Percentiles rank a stretch among this genome's conserved stretches.
phyloP scores from a whole-genome alignment of 345 rosid species.

The Eucalyptus polybractea region DNA sequence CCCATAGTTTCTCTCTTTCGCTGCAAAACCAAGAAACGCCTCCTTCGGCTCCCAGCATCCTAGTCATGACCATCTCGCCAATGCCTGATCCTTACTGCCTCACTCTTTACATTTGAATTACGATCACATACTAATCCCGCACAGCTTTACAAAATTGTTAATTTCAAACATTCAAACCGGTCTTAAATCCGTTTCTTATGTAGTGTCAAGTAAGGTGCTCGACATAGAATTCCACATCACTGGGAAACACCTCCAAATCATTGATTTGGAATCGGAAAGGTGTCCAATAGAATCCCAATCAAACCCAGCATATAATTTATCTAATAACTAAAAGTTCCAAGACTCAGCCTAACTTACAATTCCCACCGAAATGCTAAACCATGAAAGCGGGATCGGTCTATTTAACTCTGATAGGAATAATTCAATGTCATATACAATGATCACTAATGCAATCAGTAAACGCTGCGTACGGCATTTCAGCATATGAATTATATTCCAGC shows the following conservation, averaged over 20 bases:
- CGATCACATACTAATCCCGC: not conserved
- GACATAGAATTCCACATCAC: not conserved
- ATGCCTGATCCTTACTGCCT: not conserved
- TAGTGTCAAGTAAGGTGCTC: not conserved
- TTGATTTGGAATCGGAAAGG: not conserved
- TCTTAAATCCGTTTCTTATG: not conserved
- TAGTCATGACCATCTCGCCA: not conserved
- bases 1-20: not conserved
- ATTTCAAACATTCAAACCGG: not conserved
- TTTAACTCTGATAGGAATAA: not conserved
- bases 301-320: too few species aligned
- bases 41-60: not conserved
- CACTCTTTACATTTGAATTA: not conserved
- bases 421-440: not conserved
- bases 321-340: too few species aligned
- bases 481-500: not conserved
- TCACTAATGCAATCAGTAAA: not conserved
- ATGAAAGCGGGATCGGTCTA: too few species aligned
- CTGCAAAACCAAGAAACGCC: not conserved
- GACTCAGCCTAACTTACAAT: too few species aligned
- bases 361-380: too few species aligned
- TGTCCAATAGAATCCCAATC: not conserved
- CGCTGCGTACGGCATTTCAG: not conserved
- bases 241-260: too few species aligned
- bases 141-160: not conserved